Evolutionary conservation across 306 rosid genomes (phyloP).

Genomic region (Casuarina equisetifolia): DNA sequence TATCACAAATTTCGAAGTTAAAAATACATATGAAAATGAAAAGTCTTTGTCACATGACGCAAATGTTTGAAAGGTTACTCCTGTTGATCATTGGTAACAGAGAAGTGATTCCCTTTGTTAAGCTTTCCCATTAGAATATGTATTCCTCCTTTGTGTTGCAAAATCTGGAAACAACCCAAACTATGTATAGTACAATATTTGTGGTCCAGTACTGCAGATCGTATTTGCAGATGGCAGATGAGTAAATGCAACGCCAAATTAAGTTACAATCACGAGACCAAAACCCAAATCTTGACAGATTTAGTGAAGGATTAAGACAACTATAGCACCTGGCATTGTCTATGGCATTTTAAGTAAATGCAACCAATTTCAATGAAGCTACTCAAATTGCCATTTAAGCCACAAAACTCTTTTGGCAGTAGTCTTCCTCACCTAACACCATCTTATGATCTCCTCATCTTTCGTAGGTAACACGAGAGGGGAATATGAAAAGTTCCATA

Average conservation of each 20-base stretch:
- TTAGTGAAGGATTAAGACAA: neutral
- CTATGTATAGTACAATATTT: neutral
- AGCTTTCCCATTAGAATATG: neutral
- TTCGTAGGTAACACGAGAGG: neutral
- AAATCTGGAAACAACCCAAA: constrained; percentile 4
- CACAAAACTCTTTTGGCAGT: neutral
- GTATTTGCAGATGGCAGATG: neutral
- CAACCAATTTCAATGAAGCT: neutral
- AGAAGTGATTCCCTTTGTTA: neutral
- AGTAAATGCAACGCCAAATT: neutral
- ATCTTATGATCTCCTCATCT: neutral
- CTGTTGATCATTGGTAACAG: neutral
- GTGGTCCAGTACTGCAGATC: neutral
- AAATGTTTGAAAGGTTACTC: neutral
- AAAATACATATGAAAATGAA: neutral
- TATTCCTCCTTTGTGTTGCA: neutral
- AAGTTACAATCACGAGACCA: neutral
- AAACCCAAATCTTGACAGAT: constrained; percentile 4
- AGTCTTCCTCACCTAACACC: neutral
- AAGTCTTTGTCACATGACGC: neutral
- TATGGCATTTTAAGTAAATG: neutral
- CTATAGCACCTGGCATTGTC: neutral
- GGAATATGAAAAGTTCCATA: neutral
- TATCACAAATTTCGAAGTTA: neutral
- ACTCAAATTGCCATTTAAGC: neutral